Base-by-base conservation (phyloP, 306 rosid species). In the Pterocarpus santalinus region DNA sequence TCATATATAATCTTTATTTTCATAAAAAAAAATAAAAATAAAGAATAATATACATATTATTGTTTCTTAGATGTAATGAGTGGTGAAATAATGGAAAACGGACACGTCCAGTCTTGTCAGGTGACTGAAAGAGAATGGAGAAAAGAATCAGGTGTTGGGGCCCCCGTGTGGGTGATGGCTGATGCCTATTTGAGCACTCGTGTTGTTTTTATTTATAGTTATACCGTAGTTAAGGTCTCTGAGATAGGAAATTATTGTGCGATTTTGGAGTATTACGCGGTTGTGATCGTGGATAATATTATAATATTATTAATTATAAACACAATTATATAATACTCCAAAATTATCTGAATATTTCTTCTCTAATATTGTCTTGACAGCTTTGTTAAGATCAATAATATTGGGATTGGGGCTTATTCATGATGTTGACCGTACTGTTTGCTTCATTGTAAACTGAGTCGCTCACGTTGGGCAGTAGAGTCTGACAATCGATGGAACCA, bases 401-500 rank as follows among this genome's bases (percentile, higher is more conserved):
- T 7, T 43, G 47, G 47, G 35, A 8, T 16, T 16, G 62, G 16
- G 8, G 32, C 62, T 56, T 56, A 56, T 73, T 13, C 8, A 28
- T 11, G 13, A 7, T 14, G 51, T 10, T 5, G 72, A 76, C 82
- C 78, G 81, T 72, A 51, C 75, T 14, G 71, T 67, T 63, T 56
- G 46, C 43, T 12, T 10, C 14, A 47, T 57, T 14, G 17, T 63
- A 9, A 58, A 58, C 35, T 1, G 75, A 35, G 79, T 79, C 46
- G 14, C 67, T 65, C 57, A 49, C 33, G 51, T 44, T 32, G 46
- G 69, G 46, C 12, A 39, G 57, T 70, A 69, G 63, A 72, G 73
- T 49, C 77, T 85, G 93, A 79, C 88, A 76, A 67, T 58, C 71
- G 89, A 90, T 74, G 85, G 67, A 88, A 87, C 93, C 86, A 33